Percentiles rank a stretch among this genome's conserved stretches.
These are phyloP conservation scores for Ammopiptanthus mongolicus DNA, from an alignment of 306 rosid species.

Conservation along the genomic window DNA sequence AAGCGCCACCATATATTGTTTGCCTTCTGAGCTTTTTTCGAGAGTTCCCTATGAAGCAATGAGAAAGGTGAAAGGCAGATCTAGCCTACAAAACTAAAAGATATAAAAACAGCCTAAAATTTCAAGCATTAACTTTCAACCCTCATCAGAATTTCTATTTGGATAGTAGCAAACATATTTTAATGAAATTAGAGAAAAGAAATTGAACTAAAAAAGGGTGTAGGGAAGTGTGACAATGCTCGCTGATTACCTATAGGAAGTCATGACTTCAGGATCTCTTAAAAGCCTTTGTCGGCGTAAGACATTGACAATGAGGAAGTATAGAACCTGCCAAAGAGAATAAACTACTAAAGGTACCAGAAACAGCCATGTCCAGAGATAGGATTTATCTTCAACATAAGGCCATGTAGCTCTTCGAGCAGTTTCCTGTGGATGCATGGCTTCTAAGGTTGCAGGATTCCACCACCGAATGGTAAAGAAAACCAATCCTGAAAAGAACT, in stretches of 20 bases:
- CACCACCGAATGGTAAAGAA: constrained; percentile 96
- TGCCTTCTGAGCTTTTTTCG: constrained; percentile 80
- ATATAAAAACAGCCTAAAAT: too few species aligned
- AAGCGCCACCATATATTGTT: constrained; percentile 80
- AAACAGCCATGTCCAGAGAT: constrained; percentile 82
- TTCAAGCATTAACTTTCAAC: too few species aligned
- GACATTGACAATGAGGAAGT: constrained; percentile 82
- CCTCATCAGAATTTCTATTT: not conserved
- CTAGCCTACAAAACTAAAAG: not conserved
- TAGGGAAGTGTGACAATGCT: not conserved
- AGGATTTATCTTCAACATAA: constrained; percentile 64
- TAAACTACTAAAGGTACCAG: constrained; percentile 75
- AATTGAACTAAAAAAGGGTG: not conserved
- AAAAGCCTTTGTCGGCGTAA: constrained; percentile 76
- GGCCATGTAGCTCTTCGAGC: constrained; percentile 73
- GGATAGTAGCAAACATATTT: not conserved
- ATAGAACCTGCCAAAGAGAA: constrained; percentile 79
- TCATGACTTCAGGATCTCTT: constrained; percentile 95
- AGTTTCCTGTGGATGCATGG: constrained; percentile 75
- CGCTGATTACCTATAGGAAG: constrained; percentile 66
- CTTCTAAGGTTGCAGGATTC: constrained; percentile 74
- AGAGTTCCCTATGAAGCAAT: constrained; percentile 58
- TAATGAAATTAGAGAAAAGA: not conserved
- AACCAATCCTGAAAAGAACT: constrained; percentile 59
- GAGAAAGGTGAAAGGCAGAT: not conserved